Conservation (phyloP, 1,284 basidiomycete genomes). For the Ustilago hordei region DNA sequence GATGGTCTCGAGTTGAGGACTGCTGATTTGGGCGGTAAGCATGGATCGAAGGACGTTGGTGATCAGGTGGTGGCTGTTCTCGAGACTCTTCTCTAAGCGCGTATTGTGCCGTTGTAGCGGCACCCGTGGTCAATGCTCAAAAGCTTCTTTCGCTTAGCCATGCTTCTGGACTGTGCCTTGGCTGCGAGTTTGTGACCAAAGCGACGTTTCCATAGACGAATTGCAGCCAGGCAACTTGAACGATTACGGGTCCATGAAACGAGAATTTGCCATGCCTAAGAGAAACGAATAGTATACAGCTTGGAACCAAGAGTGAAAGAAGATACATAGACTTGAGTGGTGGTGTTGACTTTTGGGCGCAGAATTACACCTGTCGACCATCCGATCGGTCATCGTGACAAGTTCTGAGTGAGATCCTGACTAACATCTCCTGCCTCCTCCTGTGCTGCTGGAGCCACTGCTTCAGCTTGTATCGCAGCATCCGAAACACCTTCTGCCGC, state of each 20-base stretch:
- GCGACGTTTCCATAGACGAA: too few species aligned
- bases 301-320: neutral
- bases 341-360: neutral
- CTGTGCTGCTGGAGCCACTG: neutral
- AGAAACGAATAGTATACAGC: slow-evolving; percentile 14
- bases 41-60: slow-evolving; percentile 82
- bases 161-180: too few species aligned
- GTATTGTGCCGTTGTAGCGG: neutral
- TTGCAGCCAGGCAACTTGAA: too few species aligned
- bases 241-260: neutral
- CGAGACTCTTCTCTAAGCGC: slow-evolving; percentile 73
- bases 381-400: slow-evolving; percentile 21
- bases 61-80: slow-evolving; percentile 84
- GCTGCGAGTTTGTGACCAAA: too few species aligned
- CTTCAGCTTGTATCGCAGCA: neutral
- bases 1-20: slow-evolving; percentile 87
- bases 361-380: slow-evolving; percentile 24
- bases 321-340: neutral
- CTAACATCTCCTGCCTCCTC: slow-evolving; percentile 17
- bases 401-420: slow-evolving; percentile 29
- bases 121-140: neutral
- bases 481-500: neutral
- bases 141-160: neutral
- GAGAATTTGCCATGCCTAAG: neutral
- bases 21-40: slow-evolving; percentile 86